Evolutionary conservation across 2,329 filamentous ascomycete species (phyloP).

Genomic region (Microsporum audouinii): DNA sequence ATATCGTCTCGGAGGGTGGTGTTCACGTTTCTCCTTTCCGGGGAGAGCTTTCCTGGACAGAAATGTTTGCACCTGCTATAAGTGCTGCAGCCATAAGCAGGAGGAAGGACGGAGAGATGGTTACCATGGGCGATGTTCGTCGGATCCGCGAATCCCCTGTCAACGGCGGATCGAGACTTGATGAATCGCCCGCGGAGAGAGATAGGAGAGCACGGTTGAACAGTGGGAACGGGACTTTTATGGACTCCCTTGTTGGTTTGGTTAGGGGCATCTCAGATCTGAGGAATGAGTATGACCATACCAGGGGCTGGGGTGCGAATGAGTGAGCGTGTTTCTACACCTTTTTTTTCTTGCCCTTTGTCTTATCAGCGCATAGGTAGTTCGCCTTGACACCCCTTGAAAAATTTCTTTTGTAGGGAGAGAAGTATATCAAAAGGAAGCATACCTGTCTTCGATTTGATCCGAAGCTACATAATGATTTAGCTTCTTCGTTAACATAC

Average conservation of each 20-base stretch:
- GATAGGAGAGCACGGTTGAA: conserved; percentile 17
- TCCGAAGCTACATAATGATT: neutral
- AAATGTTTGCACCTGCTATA: conserved; percentile 26
- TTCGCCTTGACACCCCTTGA: neutral
- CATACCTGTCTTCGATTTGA: conserved; percentile 3
- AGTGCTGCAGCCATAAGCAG: conserved; percentile 27
- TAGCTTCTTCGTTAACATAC: neutral
- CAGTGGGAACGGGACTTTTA: conserved; percentile 25
- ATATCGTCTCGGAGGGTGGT: conserved; percentile 19
- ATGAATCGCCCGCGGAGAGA: conserved; percentile 13
- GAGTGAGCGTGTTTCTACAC: neutral
- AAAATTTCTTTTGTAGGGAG: neutral
- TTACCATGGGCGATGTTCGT: conserved; percentile 15
- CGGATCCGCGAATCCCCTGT: neutral
- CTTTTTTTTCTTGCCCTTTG: too few relatives aligned
- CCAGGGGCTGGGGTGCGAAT: conserved; percentile 18
- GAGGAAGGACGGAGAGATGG: conserved; percentile 15
- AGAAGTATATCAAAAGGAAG: neutral
- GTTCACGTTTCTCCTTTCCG: conserved; percentile 15
- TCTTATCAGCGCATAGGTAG: neutral
- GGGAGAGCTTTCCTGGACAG: conserved; percentile 21
- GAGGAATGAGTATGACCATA: conserved; percentile 31
- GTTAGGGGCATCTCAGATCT: conserved; percentile 56
- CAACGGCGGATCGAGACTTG: neutral
- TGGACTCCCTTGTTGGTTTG: conserved; percentile 56